Evolutionary conservation across 2,329 filamentous ascomycete genomes (phyloP).

Genomic region (Xylariaceae sp.): DNA sequence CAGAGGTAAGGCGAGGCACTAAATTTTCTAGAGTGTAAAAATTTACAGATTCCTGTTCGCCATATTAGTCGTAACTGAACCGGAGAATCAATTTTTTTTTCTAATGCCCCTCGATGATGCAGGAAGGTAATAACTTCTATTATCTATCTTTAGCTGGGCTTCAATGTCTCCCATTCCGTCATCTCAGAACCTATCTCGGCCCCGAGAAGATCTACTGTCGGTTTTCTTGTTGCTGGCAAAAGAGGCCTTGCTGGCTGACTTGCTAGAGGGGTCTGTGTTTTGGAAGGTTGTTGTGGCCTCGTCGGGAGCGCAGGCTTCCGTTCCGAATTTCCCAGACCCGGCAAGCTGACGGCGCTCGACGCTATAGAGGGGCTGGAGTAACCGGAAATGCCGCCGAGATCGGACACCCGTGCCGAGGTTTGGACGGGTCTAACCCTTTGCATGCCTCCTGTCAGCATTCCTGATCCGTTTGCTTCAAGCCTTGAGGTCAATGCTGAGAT

Average conservation of each 20-base stretch:
- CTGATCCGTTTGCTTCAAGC: constrained; percentile 25
- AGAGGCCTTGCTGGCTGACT: constrained; percentile 30
- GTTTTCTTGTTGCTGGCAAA: constrained; percentile 25
- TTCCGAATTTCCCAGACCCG: constrained; percentile 26
- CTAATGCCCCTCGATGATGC: no score
- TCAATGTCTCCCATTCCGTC: constrained; percentile 54
- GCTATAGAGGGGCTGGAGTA: constrained; percentile 7
- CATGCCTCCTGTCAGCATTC: constrained; percentile 27
- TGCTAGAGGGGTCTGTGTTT: constrained; percentile 9
- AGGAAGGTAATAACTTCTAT: no score
- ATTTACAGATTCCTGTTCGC: no score
- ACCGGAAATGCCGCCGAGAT: constrained; percentile 7
- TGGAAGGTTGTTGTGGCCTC: constrained; percentile 17
- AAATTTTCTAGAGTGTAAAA: no score
- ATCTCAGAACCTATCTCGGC: constrained; percentile 44
- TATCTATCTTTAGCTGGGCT: constrained; percentile 37
- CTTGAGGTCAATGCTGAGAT: constrained; percentile 30
- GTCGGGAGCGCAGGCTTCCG: constrained; percentile 28
- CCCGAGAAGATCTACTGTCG: constrained; percentile 43
- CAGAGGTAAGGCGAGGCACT: no score
- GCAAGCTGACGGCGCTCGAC: constrained; percentile 24
- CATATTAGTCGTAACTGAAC: no score
- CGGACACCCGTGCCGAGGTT: background rate
- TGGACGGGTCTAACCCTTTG: constrained; percentile 17
- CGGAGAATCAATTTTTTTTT: no score